Evolutionary conservation across 2,329 filamentous ascomycete species (phyloP).

Genomic region (Sarocladium oryzae): DNA sequence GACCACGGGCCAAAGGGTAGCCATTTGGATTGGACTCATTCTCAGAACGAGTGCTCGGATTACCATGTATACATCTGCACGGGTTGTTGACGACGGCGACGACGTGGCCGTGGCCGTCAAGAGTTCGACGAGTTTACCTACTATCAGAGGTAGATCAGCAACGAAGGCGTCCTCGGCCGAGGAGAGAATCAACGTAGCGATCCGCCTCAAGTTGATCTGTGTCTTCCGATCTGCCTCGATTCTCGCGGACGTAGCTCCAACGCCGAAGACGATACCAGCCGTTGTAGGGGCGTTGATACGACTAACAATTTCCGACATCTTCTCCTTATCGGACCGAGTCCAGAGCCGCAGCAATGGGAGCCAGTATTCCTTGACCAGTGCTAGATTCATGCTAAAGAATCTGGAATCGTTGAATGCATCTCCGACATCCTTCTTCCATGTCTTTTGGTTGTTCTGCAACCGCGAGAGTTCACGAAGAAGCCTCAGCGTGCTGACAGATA

Average conservation of each 20-base stretch:
- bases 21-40: constrained; percentile 71
- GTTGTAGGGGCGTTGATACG: constrained; percentile 80
- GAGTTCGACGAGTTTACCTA: constrained; percentile 83
- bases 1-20: constrained; percentile 82
- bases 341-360: constrained; percentile 78
- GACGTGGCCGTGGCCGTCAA: constrained; percentile 77
- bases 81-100: constrained; percentile 83
- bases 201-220: constrained; percentile 79
- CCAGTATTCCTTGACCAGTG: constrained; percentile 68
- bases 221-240: constrained; percentile 93
- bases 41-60: constrained; percentile 75
- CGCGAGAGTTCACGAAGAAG: constrained; percentile 73
- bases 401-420: constrained; percentile 88
- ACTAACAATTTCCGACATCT: constrained; percentile 71
- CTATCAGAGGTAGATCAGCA: constrained; percentile 62
- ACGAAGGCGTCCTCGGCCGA: constrained; percentile 74
- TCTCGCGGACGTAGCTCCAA: constrained; percentile 86
- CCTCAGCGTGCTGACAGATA: constrained; percentile 63
- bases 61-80: constrained; percentile 85
- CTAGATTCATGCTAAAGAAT: constrained; percentile 68
- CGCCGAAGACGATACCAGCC: constrained; percentile 96
- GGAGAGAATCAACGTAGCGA: constrained; percentile 73
- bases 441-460: constrained; percentile 73
- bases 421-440: constrained; percentile 86
- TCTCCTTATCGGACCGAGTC: constrained; percentile 80